A percentile compares a stretch with the other conserved stretches of the same genome.
These are phyloP conservation scores for Ganoderma boninense DNA, from an alignment of 1,284 basidiomycete genomes.

Conservation along the genomic window DNA sequence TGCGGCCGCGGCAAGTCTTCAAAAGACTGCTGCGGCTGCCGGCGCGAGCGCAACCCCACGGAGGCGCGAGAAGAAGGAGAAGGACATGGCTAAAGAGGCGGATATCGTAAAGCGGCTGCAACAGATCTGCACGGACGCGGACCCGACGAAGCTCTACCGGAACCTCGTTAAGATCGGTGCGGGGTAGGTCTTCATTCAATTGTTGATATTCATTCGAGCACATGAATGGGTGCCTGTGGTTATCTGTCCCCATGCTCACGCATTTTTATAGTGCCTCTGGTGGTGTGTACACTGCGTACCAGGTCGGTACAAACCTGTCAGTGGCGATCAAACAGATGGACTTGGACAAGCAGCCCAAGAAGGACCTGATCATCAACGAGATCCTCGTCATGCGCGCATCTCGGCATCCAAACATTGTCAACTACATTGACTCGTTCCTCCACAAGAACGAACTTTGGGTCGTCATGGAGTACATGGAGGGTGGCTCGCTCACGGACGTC, in stretches of 20 bases:
- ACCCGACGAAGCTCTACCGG: constrained; percentile 94
- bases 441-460: constrained; percentile 99
- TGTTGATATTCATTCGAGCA: not conserved
- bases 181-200: constrained; percentile 66
- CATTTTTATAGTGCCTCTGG: constrained; percentile 81
- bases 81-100: constrained; percentile 83
- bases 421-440: constrained; percentile 98
- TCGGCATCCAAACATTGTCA: constrained; percentile 97
- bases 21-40: constrained; percentile 60
- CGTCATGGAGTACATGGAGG: constrained; percentile 99
- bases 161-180: constrained; percentile 97
- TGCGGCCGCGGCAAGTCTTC: constrained; percentile 63
- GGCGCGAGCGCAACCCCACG: constrained; percentile 81
- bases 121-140: constrained; percentile 96
- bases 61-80: constrained; percentile 86
- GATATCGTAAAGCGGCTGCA: constrained; percentile 93
- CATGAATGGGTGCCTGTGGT: too few species aligned
- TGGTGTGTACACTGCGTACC: constrained; percentile 98
- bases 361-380: constrained; percentile 99
- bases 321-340: constrained; percentile 99
- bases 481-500: constrained; percentile 92
- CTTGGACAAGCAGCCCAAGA: constrained; percentile 99
- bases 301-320: constrained; percentile 90
- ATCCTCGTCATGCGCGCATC: constrained; percentile 98
- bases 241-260: constrained; percentile 4